These are phyloP conservation scores for Samsoniella hepiali DNA, from an alignment of 2,329 filamentous ascomycete species.

Conservation along the genomic window DNA sequence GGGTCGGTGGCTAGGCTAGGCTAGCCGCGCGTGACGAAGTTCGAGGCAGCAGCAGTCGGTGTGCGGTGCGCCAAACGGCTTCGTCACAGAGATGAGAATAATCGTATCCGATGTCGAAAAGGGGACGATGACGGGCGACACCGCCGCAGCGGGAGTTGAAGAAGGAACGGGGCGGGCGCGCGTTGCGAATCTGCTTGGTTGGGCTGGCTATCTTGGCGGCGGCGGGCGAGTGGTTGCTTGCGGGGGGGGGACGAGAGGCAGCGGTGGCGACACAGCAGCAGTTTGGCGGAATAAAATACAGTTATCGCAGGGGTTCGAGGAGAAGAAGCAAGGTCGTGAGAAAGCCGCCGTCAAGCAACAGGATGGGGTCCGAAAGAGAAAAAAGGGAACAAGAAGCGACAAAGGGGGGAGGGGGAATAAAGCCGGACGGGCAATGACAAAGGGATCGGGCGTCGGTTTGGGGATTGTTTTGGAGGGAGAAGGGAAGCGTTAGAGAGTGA, in stretches of 20 bases:
- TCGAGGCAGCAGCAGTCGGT: background rate
- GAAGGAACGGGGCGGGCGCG: background rate
- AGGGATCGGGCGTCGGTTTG: constrained; percentile 3
- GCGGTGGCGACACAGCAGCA: background rate
- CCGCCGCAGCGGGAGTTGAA: constrained; percentile 16
- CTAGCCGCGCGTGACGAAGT: constrained; percentile 6
- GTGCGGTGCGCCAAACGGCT: background rate
- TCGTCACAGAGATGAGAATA: background rate
- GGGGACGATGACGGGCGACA: background rate
- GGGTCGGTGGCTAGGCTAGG: background rate
- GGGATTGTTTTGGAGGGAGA: constrained; percentile 12
- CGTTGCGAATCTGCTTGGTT: constrained; percentile 5
- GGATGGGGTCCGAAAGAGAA: background rate
- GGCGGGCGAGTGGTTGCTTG: background rate
- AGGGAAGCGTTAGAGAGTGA: constrained; percentile 8
- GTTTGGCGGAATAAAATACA: background rate
- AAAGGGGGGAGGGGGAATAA: background rate
- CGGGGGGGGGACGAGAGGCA: background rate
- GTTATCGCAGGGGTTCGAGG: background rate
- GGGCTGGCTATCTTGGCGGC: background rate
- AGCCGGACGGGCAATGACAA: background rate
- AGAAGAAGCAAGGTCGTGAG: background rate
- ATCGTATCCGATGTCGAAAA: background rate
- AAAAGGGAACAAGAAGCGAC: background rate
- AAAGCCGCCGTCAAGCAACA: background rate